phyloP scores from a whole-genome alignment of 768 basidiomycete genomes.

The Leucosporidium scottii region DNA sequence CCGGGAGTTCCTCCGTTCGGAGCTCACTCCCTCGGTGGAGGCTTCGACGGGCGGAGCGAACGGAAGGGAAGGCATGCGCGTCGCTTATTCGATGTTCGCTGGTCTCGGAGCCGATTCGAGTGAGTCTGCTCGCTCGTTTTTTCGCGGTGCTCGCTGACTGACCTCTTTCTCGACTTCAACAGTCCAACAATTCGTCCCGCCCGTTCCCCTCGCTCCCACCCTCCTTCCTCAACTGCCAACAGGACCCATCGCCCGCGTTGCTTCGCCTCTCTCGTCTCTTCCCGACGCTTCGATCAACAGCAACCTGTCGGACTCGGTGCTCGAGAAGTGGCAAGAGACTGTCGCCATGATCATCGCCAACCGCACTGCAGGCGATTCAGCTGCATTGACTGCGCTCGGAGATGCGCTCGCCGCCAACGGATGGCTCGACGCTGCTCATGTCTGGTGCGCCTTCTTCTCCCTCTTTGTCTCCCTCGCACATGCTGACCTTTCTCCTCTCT shows the following conservation, averaged over 20 bases:
- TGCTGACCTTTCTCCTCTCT: slow-evolving; percentile 7
- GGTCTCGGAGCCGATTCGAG: slow-evolving; percentile 73
- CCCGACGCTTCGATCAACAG: neutral
- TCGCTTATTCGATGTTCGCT: slow-evolving; percentile 74
- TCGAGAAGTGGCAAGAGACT: slow-evolving; percentile 77
- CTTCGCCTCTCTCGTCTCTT: slow-evolving; percentile 60
- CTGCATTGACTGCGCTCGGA: slow-evolving; percentile 73
- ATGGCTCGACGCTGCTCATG: slow-evolving; percentile 79
- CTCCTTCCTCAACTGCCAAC: slow-evolving; percentile 1
- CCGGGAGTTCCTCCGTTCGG: slow-evolving; percentile 70
- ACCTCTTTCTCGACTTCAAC: slow-evolving; percentile 1
- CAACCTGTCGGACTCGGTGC: slow-evolving; percentile 56
- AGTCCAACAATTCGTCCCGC: slow-evolving; percentile 71
- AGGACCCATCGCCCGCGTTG: slow-evolving; percentile 5
- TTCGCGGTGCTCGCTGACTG: slow-evolving; percentile 12
- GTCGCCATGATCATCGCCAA: slow-evolving; percentile 74
- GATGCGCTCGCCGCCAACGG: slow-evolving; percentile 67
- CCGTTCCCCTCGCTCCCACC: slow-evolving; percentile 42
- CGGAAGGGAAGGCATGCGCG: slow-evolving; percentile 65
- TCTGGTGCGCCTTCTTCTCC: slow-evolving; percentile 57
- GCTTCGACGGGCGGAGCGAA: slow-evolving; percentile 40
- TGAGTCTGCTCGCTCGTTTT: slow-evolving; percentile 43
- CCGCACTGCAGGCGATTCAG: slow-evolving; percentile 56
- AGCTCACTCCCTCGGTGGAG: slow-evolving; percentile 50
- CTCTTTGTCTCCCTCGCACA: neutral